These are phyloP conservation scores for Podospora australis DNA, from an alignment of 495 filamentous ascomycete genomes.

Conservation along the genomic window DNA sequence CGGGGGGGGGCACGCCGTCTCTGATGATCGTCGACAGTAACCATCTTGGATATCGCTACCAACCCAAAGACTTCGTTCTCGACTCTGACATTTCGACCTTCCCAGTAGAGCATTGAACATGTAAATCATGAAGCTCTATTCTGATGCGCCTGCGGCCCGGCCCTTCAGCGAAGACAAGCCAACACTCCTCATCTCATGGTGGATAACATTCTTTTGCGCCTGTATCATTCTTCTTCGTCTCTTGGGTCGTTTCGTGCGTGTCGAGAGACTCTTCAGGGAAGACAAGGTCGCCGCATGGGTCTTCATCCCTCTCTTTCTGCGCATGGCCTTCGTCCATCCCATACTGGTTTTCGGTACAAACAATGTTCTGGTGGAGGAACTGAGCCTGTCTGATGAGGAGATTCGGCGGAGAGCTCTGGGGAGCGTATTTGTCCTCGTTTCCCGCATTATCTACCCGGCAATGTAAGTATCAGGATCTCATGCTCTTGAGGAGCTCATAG, in stretches of 20 bases:
- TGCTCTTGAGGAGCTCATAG: too few relatives aligned
- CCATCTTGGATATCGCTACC: too few relatives aligned
- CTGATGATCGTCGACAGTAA: too few relatives aligned
- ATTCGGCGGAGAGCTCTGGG: constrained; percentile 48
- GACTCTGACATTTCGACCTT: neutral
- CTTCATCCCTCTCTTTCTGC: constrained; percentile 67
- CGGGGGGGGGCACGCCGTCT: too few relatives aligned
- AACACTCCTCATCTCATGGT: constrained; percentile 83
- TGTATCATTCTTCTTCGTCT: constrained; percentile 73
- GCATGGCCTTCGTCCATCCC: constrained; percentile 80
- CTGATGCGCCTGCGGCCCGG: constrained; percentile 50
- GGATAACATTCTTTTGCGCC: constrained; percentile 76
- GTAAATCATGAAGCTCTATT: constrained; percentile 47
- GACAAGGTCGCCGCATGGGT: constrained; percentile 77
- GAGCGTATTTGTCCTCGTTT: constrained; percentile 56
- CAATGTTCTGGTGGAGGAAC: constrained; percentile 50
- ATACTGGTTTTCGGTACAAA: constrained; percentile 84
- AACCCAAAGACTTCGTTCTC: too few relatives aligned
- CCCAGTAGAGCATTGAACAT: too few relatives aligned
- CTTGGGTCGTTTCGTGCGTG: constrained; percentile 69
- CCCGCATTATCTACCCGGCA: constrained; percentile 58
- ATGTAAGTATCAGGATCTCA: too few relatives aligned
- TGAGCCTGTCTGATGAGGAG: constrained; percentile 34
- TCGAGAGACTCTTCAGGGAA: constrained; percentile 73
- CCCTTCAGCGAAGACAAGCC: constrained; percentile 57